Evolutionary conservation across 2,329 filamentous ascomycete species (phyloP).

Genomic region (Colletotrichum truncatum): DNA sequence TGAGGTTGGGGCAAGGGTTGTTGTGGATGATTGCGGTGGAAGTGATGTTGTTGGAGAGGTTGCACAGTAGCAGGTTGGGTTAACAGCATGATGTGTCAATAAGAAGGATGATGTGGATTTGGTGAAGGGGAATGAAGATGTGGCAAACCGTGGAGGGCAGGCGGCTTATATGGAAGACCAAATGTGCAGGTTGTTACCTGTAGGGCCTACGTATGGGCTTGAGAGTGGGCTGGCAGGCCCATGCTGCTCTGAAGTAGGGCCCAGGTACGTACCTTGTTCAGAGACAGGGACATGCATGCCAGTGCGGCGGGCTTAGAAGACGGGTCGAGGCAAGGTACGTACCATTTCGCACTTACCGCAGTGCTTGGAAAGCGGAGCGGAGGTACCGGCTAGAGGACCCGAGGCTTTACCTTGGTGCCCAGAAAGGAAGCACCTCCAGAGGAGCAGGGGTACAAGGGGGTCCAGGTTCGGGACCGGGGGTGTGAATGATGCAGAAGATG

Average conservation of each 20-base stretch:
- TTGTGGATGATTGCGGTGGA: neutral
- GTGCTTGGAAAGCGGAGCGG: slow-evolving; percentile 11
- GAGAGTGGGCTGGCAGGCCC: neutral
- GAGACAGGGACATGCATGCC: neutral
- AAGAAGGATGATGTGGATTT: neutral
- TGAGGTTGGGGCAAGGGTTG: neutral
- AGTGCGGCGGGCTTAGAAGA: slow-evolving; percentile 5
- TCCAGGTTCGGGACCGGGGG: slow-evolving; percentile 16
- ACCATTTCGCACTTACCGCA: neutral
- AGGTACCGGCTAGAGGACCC: slow-evolving; percentile 21
- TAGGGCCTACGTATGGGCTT: slow-evolving; percentile 23
- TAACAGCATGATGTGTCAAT: slow-evolving; percentile 28
- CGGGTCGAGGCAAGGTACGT: slow-evolving; percentile 4
- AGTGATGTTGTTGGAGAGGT: slow-evolving; percentile 13
- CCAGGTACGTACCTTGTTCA: neutral
- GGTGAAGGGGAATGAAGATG: neutral
- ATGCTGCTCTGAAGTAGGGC: slow-evolving; percentile 4
- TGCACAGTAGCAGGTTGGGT: slow-evolving; percentile 18
- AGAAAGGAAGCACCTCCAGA: neutral
- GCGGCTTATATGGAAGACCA: slow-evolving; percentile 25
- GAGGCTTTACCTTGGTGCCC: slow-evolving; percentile 19
- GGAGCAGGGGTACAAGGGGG: slow-evolving; percentile 4
- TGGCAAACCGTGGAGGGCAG: slow-evolving; percentile 27
- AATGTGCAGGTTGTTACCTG: neutral
- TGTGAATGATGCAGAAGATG: slow-evolving; percentile 1